Conservation (phyloP, 1,139 yeast species). For the Torulaspora pretoriensis region DNA sequence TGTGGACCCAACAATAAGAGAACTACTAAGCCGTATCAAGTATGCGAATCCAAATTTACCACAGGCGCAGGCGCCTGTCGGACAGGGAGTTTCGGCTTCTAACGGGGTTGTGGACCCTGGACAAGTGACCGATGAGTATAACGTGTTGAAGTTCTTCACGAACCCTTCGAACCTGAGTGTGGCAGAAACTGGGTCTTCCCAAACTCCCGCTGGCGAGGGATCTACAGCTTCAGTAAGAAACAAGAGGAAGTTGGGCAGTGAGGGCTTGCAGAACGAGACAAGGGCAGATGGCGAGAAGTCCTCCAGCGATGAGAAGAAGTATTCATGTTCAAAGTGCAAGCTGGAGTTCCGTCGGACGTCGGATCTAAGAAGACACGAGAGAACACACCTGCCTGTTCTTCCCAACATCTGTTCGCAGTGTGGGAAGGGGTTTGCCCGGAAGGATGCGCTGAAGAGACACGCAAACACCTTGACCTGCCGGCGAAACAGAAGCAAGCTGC, state of each 20-base stretch:
- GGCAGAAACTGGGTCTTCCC: not conserved
- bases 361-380: conserved; percentile 35
- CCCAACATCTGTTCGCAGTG: conserved; percentile 61
- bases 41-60: conserved; percentile 14
- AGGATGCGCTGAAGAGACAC: conserved; percentile 74
- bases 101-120: not conserved
- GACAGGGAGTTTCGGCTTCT: not conserved
- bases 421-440: conserved; percentile 78
- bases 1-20: conserved; percentile 33
- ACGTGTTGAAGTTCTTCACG: conserved; percentile 2
- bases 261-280: conserved; percentile 1
- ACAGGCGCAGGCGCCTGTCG: conserved; percentile 2
- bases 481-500: conserved; percentile 54
- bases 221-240: not conserved
- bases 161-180: conserved; percentile 4
- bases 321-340: conserved; percentile 31
- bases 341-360: conserved; percentile 31
- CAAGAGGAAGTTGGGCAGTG: conserved; percentile 2
- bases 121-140: not conserved
- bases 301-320: conserved; percentile 12
- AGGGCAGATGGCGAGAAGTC: conserved; percentile 5
- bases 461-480: conserved; percentile 69
- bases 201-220: not conserved
- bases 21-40: conserved; percentile 29
- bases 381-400: conserved; percentile 30